phyloP scores from a whole-genome alignment of 768 basidiomycete species.

The Hygrocybe punicea region DNA sequence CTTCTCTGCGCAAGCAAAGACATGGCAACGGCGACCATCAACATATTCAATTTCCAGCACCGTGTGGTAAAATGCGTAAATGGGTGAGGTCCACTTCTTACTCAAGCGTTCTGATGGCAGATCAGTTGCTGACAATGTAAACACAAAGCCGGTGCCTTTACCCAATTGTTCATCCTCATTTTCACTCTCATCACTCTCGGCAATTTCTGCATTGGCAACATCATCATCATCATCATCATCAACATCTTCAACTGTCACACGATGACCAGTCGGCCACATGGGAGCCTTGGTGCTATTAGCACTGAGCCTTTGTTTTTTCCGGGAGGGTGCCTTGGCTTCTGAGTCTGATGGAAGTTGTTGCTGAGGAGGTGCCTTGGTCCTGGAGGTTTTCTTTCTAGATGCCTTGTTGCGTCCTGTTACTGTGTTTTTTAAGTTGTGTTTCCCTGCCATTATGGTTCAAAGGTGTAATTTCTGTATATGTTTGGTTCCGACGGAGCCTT shows the following conservation, averaged over 20 bases:
- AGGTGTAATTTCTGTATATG: background rate
- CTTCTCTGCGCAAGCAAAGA: slow-evolving; percentile 25
- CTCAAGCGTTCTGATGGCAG: slow-evolving; percentile 11
- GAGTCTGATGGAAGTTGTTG: background rate
- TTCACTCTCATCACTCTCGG: background rate
- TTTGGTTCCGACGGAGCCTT: too few relatives aligned
- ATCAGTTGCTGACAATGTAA: background rate
- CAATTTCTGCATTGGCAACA: background rate
- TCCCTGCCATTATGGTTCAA: background rate
- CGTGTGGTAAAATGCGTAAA: slow-evolving; percentile 36
- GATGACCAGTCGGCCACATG: too few relatives aligned
- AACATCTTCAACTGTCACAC: too few relatives aligned
- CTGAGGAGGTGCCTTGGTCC: too few relatives aligned
- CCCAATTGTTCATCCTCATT: background rate
- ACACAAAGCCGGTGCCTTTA: background rate
- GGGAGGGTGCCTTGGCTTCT: background rate
- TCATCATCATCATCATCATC: background rate
- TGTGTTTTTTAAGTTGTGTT: background rate
- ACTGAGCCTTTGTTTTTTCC: background rate
- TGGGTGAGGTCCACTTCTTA: slow-evolving; percentile 30
- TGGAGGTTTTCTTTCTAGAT: too few relatives aligned
- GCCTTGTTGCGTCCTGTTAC: too few relatives aligned
- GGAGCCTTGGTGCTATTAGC: background rate
- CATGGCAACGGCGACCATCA: slow-evolving; percentile 21
- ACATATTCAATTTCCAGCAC: slow-evolving; percentile 17